These are phyloP conservation scores for Leccinum boreale DNA, from an alignment of 768 basidiomycete species.

Conservation along the genomic window DNA sequence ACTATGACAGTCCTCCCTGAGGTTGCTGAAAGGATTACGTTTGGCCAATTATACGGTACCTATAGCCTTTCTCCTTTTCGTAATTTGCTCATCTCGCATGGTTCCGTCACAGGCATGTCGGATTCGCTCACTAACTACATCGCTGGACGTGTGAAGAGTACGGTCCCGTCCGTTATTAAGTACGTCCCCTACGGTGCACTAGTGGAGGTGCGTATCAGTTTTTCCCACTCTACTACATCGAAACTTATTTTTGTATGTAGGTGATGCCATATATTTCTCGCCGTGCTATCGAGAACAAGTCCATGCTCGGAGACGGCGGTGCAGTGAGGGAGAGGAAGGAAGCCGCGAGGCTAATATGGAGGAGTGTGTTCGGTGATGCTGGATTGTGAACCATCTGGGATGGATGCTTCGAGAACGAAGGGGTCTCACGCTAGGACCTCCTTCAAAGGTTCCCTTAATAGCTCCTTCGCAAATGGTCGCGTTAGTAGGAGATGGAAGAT, in stretches of 20 bases:
- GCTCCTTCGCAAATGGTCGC: background rate
- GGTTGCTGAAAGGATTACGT: conserved; percentile 61
- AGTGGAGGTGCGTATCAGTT: conserved; percentile 44
- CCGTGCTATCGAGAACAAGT: conserved; percentile 92
- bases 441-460: background rate
- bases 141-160: conserved; percentile 46
- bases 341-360: conserved; percentile 28
- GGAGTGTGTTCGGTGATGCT: conserved; percentile 28
- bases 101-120: conserved; percentile 63
- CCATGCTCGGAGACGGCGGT: conserved; percentile 69
- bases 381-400: conserved; percentile 17
- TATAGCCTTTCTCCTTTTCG: background rate
- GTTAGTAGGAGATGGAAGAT: background rate
- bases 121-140: conserved; percentile 76
- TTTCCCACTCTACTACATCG: background rate
- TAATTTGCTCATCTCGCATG: background rate
- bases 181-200: conserved; percentile 77
- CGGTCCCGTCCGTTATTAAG: conserved; percentile 78
- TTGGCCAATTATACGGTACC: conserved; percentile 84
- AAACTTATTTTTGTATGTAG: conserved; percentile 28
- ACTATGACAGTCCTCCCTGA: conserved; percentile 45
- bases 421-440: background rate
- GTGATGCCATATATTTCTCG: conserved; percentile 90
- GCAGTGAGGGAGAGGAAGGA: conserved; percentile 42
- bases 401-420: background rate